Conservation (phyloP, 257 asterid species). For the Mitragyna speciosa region DNA sequence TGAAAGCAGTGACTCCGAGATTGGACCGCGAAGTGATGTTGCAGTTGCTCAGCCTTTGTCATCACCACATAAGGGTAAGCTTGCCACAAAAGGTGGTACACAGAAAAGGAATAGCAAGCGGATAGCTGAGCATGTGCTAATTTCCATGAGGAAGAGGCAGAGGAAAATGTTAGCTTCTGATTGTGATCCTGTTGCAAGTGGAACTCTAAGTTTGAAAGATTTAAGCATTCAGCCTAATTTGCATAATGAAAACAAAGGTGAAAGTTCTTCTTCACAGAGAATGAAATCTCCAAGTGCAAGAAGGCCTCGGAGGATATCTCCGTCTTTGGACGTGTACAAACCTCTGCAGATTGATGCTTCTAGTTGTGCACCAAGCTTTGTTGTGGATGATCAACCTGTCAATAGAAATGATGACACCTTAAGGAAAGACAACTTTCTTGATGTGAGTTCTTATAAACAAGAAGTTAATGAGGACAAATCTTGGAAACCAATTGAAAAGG, state of each 20-base stretch:
- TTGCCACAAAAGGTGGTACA: constrained; percentile 43
- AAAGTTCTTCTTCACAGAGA: constrained; percentile 36
- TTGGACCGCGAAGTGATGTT: constrained; percentile 45
- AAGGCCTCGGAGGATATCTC: constrained; percentile 55
- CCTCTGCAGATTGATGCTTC: constrained; percentile 36
- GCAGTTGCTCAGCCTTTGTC: constrained; percentile 25
- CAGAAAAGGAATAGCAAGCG: constrained; percentile 87
- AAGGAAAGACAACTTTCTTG: constrained; percentile 49
- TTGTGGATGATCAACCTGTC: constrained; percentile 23
- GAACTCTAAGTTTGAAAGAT: constrained; percentile 44
- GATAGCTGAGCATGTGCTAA: constrained; percentile 72
- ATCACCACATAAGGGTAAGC: constrained; percentile 44
- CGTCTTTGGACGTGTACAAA: constrained; percentile 5
- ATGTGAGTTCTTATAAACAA: constrained; percentile 46
- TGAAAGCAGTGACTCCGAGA: constrained; percentile 59
- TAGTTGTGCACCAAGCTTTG: constrained; percentile 28
- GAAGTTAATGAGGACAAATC: constrained; percentile 46
- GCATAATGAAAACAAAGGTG: constrained; percentile 29
- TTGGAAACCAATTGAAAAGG: constrained; percentile 89
- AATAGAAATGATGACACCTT: constrained; percentile 43
- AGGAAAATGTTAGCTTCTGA: constrained; percentile 56
- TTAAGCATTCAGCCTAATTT: constrained; percentile 40
- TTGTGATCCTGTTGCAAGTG: constrained; percentile 55
- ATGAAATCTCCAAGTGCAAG: constrained; percentile 49
- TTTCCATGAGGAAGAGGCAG: constrained; percentile 64